Evolutionary conservation across 768 basidiomycete species (phyloP).

Genomic region (Pleurotus pulmonarius): DNA sequence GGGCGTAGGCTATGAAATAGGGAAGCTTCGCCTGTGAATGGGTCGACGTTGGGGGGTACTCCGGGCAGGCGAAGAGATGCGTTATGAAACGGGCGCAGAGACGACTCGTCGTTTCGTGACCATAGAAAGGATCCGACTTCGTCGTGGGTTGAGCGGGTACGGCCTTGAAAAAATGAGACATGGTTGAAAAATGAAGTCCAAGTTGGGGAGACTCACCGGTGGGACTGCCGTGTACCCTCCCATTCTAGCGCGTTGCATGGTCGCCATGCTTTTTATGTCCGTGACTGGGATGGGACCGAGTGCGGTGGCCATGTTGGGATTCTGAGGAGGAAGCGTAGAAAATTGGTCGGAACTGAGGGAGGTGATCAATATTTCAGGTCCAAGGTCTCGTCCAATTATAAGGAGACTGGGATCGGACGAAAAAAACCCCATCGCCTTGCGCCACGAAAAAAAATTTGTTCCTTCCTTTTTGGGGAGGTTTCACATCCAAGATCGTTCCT

Average conservation of each 20-base stretch:
- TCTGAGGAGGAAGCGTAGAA: slow-evolving; percentile 3
- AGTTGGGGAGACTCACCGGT: background rate
- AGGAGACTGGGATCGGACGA: background rate
- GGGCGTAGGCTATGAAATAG: slow-evolving; percentile 82
- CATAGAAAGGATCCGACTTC: slow-evolving; percentile 60
- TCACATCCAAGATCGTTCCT: background rate
- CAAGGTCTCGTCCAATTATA: background rate
- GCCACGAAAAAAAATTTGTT: slow-evolving; percentile 4
- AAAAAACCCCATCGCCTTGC: background rate
- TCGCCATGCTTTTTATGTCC: slow-evolving; percentile 4
- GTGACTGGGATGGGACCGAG: slow-evolving; percentile 10
- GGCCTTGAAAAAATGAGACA: background rate
- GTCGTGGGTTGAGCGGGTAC: slow-evolving; percentile 21
- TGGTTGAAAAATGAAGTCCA: slow-evolving; percentile 11
- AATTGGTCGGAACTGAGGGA: background rate
- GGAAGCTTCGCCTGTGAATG: slow-evolving; percentile 63
- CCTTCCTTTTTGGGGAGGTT: background rate
- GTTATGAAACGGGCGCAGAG: slow-evolving; percentile 79
- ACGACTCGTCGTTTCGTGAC: slow-evolving; percentile 70
- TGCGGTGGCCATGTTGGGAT: slow-evolving; percentile 11
- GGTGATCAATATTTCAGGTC: background rate
- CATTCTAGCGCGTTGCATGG: background rate
- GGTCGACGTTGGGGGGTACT: slow-evolving; percentile 59
- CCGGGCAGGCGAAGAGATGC: slow-evolving; percentile 83
- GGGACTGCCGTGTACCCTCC: slow-evolving; percentile 1